A percentile compares a stretch with the other conserved stretches of the same genome.
Evolutionary conservation across 108 stramenopile genomes (phyloP).

Genomic region (Fistulifera pelliculosa): DNA sequence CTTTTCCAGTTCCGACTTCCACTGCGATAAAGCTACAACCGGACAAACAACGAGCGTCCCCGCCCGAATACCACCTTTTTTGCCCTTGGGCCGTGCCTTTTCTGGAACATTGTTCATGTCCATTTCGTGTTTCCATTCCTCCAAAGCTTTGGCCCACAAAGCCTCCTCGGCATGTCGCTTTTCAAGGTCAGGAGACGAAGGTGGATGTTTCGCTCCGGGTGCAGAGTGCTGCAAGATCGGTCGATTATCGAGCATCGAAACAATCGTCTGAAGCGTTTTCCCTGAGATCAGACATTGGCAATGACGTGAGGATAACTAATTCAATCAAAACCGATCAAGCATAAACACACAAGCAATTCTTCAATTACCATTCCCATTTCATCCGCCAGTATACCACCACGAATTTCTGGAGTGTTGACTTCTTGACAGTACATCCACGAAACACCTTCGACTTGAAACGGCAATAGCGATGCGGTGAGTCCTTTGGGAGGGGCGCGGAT

Average conservation of each 20-base stretch:
- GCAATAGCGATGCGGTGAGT: slow-evolving; percentile 72
- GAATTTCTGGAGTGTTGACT: slow-evolving; percentile 33
- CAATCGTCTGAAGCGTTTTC: slow-evolving; percentile 94
- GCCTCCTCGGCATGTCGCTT: slow-evolving; percentile 46
- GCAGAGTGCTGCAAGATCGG: slow-evolving; percentile 60
- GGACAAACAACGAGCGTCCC: slow-evolving; percentile 95
- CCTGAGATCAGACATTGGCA: slow-evolving; percentile 19
- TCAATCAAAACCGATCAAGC: background rate
- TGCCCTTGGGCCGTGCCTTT: slow-evolving; percentile 22
- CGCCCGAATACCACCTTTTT: slow-evolving; percentile 42
- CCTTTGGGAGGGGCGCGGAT: slow-evolving; percentile 66
- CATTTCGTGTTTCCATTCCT: slow-evolving; percentile 73
- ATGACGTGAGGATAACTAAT: background rate
- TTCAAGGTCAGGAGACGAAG: slow-evolving; percentile 31
- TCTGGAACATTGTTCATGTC: slow-evolving; percentile 62
- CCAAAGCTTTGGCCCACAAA: slow-evolving; percentile 42
- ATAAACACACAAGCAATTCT: background rate
- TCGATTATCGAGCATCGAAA: slow-evolving; percentile 81
- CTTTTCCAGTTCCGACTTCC: slow-evolving; percentile 93
- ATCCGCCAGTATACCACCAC: slow-evolving; percentile 93
- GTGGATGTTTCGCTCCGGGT: slow-evolving; percentile 65
- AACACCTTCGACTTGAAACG: slow-evolving; percentile 93
- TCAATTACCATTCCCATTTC: slow-evolving; percentile 43
- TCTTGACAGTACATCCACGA: slow-evolving; percentile 93
- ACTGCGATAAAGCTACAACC: slow-evolving; percentile 91